These are phyloP conservation scores for Sutorius australiensis DNA, from an alignment of 768 basidiomycete species.

Conservation along the genomic window DNA sequence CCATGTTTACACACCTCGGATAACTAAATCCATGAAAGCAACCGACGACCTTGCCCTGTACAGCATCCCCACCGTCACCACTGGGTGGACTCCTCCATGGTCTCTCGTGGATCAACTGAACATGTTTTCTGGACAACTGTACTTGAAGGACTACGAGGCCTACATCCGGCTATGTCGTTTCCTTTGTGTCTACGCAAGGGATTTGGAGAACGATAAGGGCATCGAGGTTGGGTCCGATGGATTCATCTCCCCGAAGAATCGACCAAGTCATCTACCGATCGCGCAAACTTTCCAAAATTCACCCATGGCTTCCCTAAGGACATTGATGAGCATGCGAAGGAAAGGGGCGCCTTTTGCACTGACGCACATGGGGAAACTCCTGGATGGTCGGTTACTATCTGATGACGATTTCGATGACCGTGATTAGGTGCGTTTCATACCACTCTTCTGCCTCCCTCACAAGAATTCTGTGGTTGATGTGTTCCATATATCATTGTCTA, in stretches of 20 bases:
- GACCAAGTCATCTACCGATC: constrained; percentile 2
- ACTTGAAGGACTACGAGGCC: neutral
- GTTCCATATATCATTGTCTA: neutral
- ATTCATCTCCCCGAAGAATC: constrained; percentile 17
- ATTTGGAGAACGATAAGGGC: constrained; percentile 4
- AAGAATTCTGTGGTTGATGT: neutral
- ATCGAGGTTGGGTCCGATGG: constrained; percentile 15
- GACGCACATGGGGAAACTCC: constrained; percentile 42
- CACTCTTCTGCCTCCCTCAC: too few species aligned
- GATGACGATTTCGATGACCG: constrained; percentile 3
- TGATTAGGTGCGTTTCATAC: constrained; percentile 1
- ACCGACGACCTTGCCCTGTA: too few species aligned
- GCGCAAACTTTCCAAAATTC: constrained; percentile 32
- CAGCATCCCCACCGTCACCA: neutral
- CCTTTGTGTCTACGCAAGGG: constrained; percentile 9
- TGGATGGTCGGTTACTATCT: constrained; percentile 27
- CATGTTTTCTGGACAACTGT: too few species aligned
- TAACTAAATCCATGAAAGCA: too few species aligned
- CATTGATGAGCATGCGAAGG: constrained; percentile 30
- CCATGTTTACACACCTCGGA: too few species aligned
- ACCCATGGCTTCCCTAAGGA: constrained; percentile 30
- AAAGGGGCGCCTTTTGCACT: constrained; percentile 36
- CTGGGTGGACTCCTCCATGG: neutral
- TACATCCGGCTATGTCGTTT: neutral
- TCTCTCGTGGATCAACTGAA: neutral